Evolutionary conservation across 192 early-diverging fungal genomes (phyloP).

Genomic region (Linnemannia exigua): DNA sequence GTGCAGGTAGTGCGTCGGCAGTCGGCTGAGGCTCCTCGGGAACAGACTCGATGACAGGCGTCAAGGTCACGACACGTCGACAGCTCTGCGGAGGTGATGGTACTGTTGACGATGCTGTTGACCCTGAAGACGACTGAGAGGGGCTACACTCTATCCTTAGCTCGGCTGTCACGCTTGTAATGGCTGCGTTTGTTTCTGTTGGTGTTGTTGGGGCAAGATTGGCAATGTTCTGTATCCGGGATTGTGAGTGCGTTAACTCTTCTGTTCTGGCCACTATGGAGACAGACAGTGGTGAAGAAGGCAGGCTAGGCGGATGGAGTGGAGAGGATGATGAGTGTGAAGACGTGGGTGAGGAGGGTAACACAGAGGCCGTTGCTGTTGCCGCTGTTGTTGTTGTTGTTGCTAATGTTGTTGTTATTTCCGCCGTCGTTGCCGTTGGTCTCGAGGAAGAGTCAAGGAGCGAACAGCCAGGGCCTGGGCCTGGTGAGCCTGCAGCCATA

Average conservation of each 20-base stretch:
- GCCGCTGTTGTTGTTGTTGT: too few species aligned
- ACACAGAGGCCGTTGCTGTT: not conserved
- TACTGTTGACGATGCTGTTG: not conserved
- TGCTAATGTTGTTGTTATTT: not conserved
- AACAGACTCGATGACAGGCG: constrained; percentile 26
- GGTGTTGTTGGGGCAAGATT: not conserved
- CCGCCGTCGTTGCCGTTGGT: not conserved
- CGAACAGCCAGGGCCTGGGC: not conserved
- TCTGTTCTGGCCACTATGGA: not conserved
- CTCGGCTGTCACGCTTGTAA: not conserved
- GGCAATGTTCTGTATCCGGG: not conserved
- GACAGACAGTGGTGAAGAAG: not conserved
- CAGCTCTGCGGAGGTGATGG: not conserved
- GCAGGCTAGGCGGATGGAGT: not conserved
- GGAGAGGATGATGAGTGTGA: not conserved
- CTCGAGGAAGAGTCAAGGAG: not conserved
- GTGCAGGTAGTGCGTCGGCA: not conserved
- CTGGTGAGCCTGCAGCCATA: not conserved
- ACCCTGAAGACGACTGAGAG: not conserved
- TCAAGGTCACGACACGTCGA: not conserved
- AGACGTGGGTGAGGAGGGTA: not conserved
- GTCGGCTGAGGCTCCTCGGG: constrained; percentile 13
- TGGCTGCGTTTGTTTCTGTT: not conserved
- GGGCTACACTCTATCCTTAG: not conserved
- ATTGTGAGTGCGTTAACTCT: not conserved